phyloP scores from a whole-genome alignment of 2,329 filamentous ascomycete genomes.

The Hawksworthiomyces lignivorus region DNA sequence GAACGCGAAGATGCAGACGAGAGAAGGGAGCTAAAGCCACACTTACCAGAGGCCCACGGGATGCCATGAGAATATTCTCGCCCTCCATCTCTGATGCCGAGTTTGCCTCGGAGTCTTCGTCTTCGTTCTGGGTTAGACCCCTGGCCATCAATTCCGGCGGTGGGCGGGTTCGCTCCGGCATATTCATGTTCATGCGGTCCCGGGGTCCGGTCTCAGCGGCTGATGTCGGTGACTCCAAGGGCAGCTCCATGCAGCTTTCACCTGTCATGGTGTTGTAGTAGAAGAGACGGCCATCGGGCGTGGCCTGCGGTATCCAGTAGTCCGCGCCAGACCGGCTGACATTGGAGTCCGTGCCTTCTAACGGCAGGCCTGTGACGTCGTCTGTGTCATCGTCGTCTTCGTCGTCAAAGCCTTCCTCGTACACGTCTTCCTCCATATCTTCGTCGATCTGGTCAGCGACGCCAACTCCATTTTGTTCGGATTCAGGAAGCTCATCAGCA shows the following conservation, averaged over 20 bases:
- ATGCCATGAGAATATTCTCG: conserved; percentile 62
- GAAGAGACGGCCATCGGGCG: conserved; percentile 83
- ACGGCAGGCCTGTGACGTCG: conserved; percentile 45
- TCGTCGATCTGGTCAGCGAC: conserved; percentile 50
- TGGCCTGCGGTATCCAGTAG: conserved; percentile 98
- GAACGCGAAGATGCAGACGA: conserved; percentile 8
- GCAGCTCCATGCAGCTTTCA: conserved; percentile 88
- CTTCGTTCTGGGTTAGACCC: conserved; percentile 74
- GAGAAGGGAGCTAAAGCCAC: neutral
- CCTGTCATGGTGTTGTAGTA: conserved; percentile 99
- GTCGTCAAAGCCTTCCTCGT: conserved; percentile 60
- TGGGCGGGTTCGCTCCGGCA: conserved; percentile 83
- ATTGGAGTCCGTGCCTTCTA: conserved; percentile 54
- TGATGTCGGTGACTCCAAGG: conserved; percentile 80
- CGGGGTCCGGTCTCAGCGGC: conserved; percentile 75
- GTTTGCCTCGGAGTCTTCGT: conserved; percentile 74
- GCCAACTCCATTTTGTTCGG: conserved; percentile 45
- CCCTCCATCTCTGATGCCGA: conserved; percentile 85
- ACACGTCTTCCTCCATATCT: conserved; percentile 60
- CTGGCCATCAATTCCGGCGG: conserved; percentile 87
- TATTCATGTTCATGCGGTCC: conserved; percentile 79
- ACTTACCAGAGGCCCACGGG: conserved; percentile 61
- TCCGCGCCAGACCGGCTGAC: conserved; percentile 77
- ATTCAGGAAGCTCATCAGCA: conserved; percentile 63
- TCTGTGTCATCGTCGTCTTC: conserved; percentile 49